Conservation (phyloP, 148 eudicot genomes). For the Linanthus parryae region DNA sequence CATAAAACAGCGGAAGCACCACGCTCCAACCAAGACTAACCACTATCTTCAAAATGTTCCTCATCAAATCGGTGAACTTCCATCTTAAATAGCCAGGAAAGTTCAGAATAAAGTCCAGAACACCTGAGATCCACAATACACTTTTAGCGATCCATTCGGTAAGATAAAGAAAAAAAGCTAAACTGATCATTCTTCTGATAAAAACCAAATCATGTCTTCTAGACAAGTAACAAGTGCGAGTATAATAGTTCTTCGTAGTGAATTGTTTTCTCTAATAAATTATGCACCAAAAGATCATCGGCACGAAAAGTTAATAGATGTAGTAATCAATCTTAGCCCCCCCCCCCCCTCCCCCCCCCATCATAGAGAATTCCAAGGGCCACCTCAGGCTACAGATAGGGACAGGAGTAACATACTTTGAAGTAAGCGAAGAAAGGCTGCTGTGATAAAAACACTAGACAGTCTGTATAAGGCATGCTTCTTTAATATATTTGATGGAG, state of each 20-base stretch:
- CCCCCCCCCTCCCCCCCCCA: too few species aligned
- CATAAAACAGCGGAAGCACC: conserved; percentile 67
- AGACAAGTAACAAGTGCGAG: not conserved
- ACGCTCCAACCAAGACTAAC: conserved; percentile 72
- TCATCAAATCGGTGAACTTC: conserved; percentile 64
- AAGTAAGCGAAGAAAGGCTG: conserved; percentile 82
- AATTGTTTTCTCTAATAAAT: too few species aligned
- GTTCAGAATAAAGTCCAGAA: conserved; percentile 68
- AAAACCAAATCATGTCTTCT: too few species aligned
- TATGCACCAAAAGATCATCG: too few species aligned
- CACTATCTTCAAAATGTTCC: conserved; percentile 70
- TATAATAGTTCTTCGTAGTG: too few species aligned
- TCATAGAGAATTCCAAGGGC: too few species aligned
- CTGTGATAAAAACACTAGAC: conserved; percentile 84
- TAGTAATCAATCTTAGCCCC: too few species aligned
- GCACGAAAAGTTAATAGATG: too few species aligned
- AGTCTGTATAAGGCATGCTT: conserved; percentile 49
- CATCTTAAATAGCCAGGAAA: conserved; percentile 77
- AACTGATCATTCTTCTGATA: too few species aligned
- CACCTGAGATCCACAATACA: conserved; percentile 45
- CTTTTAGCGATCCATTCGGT: too few species aligned
- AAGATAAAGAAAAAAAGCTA: too few species aligned
- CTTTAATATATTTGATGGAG: conserved; percentile 36
- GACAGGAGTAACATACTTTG: conserved; percentile 57
- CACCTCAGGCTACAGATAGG: too few species aligned